A percentile compares a stretch with the other conserved stretches of the same genome.
Conservation (phyloP, 2,329 filamentous ascomycete species). For the Thielaviopsis euricoi region DNA sequence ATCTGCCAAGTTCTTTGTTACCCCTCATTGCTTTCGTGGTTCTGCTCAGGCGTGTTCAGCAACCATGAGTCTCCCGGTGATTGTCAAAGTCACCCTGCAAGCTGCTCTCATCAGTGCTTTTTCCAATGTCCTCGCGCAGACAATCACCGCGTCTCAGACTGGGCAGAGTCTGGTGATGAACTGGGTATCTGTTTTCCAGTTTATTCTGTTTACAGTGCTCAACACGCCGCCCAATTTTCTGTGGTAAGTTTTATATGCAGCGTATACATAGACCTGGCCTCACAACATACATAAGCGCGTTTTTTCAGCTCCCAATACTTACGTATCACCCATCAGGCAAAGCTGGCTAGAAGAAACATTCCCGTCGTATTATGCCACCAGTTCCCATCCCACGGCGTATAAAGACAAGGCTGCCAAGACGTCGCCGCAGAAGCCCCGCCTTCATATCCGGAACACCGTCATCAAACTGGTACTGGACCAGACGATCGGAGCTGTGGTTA, state of each 20-base stretch:
- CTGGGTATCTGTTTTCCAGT: conserved; percentile 55
- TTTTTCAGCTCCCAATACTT: no score
- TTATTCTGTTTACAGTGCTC: conserved; percentile 55
- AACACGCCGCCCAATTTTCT: conserved; percentile 69
- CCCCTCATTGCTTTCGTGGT: not conserved
- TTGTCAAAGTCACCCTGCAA: conserved; percentile 47
- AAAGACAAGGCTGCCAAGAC: conserved; percentile 25
- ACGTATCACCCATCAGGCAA: conserved; percentile 41
- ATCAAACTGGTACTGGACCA: conserved; percentile 56
- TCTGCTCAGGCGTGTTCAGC: no score
- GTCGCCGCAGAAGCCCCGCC: conserved; percentile 17
- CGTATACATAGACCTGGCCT: no score
- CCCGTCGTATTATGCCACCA: conserved; percentile 36
- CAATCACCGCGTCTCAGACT: conserved; percentile 43
- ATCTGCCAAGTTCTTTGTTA: not conserved
- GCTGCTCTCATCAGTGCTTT: conserved; percentile 46
- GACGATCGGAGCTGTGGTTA: conserved; percentile 45
- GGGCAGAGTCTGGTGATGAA: conserved; percentile 41
- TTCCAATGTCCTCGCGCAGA: conserved; percentile 60
- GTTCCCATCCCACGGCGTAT: conserved; percentile 20
- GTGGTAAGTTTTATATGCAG: conserved; percentile 34
- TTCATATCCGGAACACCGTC: conserved; percentile 42
- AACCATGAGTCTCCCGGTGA: conserved; percentile 24
- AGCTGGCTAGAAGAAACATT: conserved; percentile 58
- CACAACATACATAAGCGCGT: no score